Evolutionary conservation across 148 eudicot species (phyloP).

Genomic region (Nepenthes mirabilis): DNA sequence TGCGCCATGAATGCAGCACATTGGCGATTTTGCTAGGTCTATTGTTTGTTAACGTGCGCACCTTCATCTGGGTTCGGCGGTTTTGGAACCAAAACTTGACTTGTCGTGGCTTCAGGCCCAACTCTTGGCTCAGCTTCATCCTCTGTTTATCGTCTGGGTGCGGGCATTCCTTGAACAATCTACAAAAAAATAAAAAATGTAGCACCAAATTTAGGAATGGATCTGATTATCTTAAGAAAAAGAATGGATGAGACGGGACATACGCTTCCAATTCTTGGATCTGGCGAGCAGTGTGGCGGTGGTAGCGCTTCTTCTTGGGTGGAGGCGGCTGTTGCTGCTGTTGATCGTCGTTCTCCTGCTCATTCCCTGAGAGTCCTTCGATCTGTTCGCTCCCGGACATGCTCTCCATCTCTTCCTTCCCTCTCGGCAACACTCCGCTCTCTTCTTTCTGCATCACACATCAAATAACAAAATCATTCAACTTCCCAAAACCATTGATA

Average conservation of each 20-base stretch:
- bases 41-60: constrained; percentile 6
- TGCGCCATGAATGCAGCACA: background rate
- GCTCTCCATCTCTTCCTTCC: constrained; percentile 56
- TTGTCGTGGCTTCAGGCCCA: constrained; percentile 87
- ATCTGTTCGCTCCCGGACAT: constrained; percentile 76
- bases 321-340: background rate
- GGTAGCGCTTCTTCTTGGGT: constrained; percentile 80
- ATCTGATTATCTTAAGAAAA: background rate
- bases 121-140: constrained; percentile 75
- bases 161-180: constrained; percentile 85
- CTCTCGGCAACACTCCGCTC: constrained; percentile 7
- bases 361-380: constrained; percentile 61
- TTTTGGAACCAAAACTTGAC: constrained; percentile 99
- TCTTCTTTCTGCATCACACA: background rate
- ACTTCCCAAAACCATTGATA: background rate
- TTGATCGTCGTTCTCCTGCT: constrained; percentile 23
- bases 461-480: background rate
- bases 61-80: constrained; percentile 97
- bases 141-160: constrained; percentile 97
- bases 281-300: constrained; percentile 89
- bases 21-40: background rate
- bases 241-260: background rate
- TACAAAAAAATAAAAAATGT: constrained; percentile 7
- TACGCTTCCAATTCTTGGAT: constrained; percentile 99
- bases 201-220: no score